Conservation (phyloP, 768 basidiomycete species). For the Vishniacozyma victoriae region DNA sequence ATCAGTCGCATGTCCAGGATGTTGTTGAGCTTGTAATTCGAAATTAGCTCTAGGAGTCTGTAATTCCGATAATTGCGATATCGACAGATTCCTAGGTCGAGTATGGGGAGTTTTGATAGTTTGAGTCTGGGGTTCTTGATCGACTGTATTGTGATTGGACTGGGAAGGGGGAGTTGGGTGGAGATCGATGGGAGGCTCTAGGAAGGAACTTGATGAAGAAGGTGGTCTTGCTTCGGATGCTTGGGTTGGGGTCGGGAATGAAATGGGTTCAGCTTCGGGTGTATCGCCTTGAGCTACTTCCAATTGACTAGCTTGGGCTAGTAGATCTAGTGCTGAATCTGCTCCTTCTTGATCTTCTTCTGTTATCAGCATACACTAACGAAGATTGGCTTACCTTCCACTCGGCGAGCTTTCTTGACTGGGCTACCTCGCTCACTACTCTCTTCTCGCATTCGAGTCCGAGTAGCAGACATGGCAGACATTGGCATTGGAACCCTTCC, state of each 20-base stretch:
- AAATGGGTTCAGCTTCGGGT: constrained; percentile 2
- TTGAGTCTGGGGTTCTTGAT: background rate
- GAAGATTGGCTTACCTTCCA: no score
- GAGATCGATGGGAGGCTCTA: constrained; percentile 26
- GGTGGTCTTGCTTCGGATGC: constrained; percentile 3
- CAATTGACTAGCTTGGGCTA: constrained; percentile 33
- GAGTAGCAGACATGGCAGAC: constrained; percentile 30
- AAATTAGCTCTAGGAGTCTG: constrained; percentile 11
- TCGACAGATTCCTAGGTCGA: constrained; percentile 11
- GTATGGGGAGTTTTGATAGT: constrained; percentile 12
- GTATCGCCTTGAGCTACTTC: constrained; percentile 17
- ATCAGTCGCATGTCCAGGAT: no score
- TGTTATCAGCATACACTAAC: no score
- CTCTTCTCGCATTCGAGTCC: constrained; percentile 17
- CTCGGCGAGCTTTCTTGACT: constrained; percentile 12
- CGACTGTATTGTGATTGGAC: no score
- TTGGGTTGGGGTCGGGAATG: constrained; percentile 5
- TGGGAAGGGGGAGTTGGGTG: background rate
- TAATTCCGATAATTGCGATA: constrained; percentile 14
- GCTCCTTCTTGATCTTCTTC: constrained; percentile 4
- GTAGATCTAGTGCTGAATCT: constrained; percentile 25
- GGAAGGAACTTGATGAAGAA: background rate
- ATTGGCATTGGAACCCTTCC: constrained; percentile 8
- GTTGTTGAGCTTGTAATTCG: no score
- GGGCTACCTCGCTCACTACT: constrained; percentile 17